phyloP scores from a whole-genome alignment of 805 yeast species.

The Komagataella phaffii region DNA sequence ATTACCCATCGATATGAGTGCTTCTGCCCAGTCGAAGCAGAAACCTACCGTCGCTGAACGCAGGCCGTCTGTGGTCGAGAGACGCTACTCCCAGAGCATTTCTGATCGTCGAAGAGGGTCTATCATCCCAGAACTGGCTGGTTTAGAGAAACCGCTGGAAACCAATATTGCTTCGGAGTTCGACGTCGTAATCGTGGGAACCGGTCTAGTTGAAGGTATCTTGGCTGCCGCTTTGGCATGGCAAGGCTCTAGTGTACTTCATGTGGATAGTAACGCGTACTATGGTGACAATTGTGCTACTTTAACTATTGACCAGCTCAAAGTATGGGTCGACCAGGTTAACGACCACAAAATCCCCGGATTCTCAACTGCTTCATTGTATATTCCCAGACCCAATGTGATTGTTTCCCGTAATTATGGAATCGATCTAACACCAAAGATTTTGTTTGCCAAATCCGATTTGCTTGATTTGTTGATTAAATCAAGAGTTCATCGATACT shows the following conservation, averaged over 20 bases:
- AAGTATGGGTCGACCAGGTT: slow-evolving; percentile 68
- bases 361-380: slow-evolving; percentile 53
- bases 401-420: slow-evolving; percentile 67
- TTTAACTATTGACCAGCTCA: slow-evolving; percentile 73
- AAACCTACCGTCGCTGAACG: slow-evolving; percentile 60
- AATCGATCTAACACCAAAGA: slow-evolving; percentile 75
- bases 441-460: slow-evolving; percentile 86
- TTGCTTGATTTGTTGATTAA: slow-evolving; percentile 64
- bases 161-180: slow-evolving; percentile 57
- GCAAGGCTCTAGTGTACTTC: slow-evolving; percentile 95
- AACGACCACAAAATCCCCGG: slow-evolving; percentile 27
- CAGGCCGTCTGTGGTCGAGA: slow-evolving; percentile 36
- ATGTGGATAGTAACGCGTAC: slow-evolving; percentile 70
- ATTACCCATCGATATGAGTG: neutral
- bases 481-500: slow-evolving; percentile 78
- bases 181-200: slow-evolving; percentile 86
- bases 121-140: slow-evolving; percentile 59
- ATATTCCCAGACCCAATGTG: slow-evolving; percentile 53
- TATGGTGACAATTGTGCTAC: slow-evolving; percentile 89
- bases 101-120: slow-evolving; percentile 15
- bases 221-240: slow-evolving; percentile 91
- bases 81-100: slow-evolving; percentile 16
- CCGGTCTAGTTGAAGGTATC: slow-evolving; percentile 81
- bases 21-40: slow-evolving; percentile 21
- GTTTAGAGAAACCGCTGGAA: slow-evolving; percentile 58